These are phyloP conservation scores for Epicoccum sorghinum DNA, from an alignment of 2,329 filamentous ascomycete species.

Conservation along the genomic window DNA sequence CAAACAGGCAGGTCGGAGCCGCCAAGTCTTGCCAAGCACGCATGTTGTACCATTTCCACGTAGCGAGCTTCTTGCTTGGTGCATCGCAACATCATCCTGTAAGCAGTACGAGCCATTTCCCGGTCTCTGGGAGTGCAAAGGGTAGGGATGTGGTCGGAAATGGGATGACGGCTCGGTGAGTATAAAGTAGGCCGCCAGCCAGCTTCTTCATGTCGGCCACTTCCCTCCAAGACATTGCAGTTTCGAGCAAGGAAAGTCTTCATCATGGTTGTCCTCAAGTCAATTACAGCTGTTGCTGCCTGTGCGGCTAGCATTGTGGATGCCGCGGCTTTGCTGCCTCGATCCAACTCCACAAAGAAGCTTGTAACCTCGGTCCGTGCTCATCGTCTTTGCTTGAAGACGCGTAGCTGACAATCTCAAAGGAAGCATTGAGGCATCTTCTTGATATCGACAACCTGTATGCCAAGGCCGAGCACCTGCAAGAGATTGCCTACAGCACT, in stretches of 20 bases:
- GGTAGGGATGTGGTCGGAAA: slow-evolving; percentile 1
- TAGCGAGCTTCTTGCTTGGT: slow-evolving; percentile 19
- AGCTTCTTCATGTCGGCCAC: not conserved
- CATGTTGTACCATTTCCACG: slow-evolving; percentile 3
- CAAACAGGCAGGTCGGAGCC: slow-evolving; percentile 26
- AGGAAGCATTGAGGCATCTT: slow-evolving; percentile 32
- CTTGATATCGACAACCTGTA: slow-evolving; percentile 36
- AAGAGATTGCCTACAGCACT: slow-evolving; percentile 49
- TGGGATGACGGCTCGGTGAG: not conserved
- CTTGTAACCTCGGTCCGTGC: slow-evolving; percentile 35
- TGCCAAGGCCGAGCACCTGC: slow-evolving; percentile 40
- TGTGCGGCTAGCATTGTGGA: slow-evolving; percentile 25
- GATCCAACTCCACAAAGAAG: slow-evolving; percentile 25
- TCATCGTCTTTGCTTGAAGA: not conserved
- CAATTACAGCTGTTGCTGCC: slow-evolving; percentile 30
- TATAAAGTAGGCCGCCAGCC: slow-evolving; percentile 20
- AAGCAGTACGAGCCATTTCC: slow-evolving; percentile 12
- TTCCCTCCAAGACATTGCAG: not conserved
- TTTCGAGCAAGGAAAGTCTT: not conserved
- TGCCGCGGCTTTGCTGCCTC: slow-evolving; percentile 31
- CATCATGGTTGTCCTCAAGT: slow-evolving; percentile 29
- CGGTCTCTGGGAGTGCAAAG: slow-evolving; percentile 16
- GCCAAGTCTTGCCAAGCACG: slow-evolving; percentile 18
- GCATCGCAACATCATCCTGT: slow-evolving; percentile 17
- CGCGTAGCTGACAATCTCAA: slow-evolving; percentile 6